These are phyloP conservation scores for Fusarium odoratissimum DNA, from an alignment of 2,329 filamentous ascomycete species.

Conservation along the genomic window DNA sequence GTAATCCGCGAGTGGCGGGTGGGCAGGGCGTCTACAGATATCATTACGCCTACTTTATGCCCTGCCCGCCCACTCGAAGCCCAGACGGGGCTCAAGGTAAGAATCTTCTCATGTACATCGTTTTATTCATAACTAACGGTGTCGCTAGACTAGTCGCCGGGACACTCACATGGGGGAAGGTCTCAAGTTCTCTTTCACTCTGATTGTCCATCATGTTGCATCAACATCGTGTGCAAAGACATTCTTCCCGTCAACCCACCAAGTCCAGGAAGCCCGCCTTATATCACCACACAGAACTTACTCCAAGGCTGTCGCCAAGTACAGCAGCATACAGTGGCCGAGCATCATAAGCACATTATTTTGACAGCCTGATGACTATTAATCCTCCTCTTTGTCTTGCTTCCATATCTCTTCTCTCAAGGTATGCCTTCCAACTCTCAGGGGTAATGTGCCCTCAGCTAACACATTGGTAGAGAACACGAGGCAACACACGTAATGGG, in stretches of 20 bases:
- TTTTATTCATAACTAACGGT: neutral
- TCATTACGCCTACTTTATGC: neutral
- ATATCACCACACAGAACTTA: neutral
- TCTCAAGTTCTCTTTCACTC: neutral
- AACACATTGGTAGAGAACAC: neutral
- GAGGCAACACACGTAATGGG: neutral
- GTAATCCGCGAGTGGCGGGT: neutral
- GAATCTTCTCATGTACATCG: neutral
- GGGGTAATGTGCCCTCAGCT: neutral
- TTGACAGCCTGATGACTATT: neutral
- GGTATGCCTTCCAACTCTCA: neutral
- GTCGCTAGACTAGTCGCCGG: neutral
- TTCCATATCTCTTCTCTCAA: neutral
- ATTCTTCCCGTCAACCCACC: neutral
- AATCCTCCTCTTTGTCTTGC: neutral
- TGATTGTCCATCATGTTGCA: neutral
- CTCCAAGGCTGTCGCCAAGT: neutral
- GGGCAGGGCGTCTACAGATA: neutral
- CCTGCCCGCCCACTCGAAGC: neutral
- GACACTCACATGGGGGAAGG: neutral
- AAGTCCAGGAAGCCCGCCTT: neutral
- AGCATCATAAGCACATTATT: neutral
- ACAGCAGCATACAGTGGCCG: neutral
- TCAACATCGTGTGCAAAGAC: neutral
- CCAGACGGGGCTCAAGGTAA: neutral